Base-by-base conservation (phyloP, 1,139 yeast species). In the Blastobotrys buckinghamii region DNA sequence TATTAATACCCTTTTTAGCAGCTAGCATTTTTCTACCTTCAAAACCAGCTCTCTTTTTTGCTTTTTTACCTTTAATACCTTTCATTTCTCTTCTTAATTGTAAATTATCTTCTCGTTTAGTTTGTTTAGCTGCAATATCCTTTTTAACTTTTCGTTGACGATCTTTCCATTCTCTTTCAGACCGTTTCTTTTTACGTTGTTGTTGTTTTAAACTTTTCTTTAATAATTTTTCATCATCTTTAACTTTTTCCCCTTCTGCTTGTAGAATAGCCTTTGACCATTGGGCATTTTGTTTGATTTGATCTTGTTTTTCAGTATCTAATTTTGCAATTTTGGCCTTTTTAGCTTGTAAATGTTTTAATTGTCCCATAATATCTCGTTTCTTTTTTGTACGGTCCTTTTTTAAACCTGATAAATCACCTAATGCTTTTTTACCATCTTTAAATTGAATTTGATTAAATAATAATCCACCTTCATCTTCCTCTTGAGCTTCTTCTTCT, bases 41-140 rank as follows among this genome's bases (percentile, higher is more conserved):
- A 54, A 74, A 74, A 1, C 78, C 78, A 5, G 77, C 75, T 60
- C 77, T 62, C 64, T 59, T 72, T 68, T 56, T 66, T 9, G 51
- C 57, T 44, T 43, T 34, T 29, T 50, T 50, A 66, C 73, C 84
- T 81, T 66, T 79, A 81, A 49, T 50, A 38, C 82, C 92, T 69
- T 84, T 88, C 64, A 84, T 82, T 37, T 84, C 95, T 61, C 77
- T 81, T 67, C 96, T 79, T 39, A 86, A 79, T 64, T 83, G 81
- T 66, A 92, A 74, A 62, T 92, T 92, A 61, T 87, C 95, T 60
- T 89, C 96, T 69, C 96, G 79, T 73, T 92, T 83, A 83, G 52
- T 51, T 38, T 73, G 81, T 59, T 84, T 82, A 15, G 84, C 86
- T 42, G 82, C 77, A 50, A 85, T 83, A 41, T 83, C 81, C 59